phyloP scores from a whole-genome alignment of 1,284 basidiomycete species.

The Leucoagaricus sp. region DNA sequence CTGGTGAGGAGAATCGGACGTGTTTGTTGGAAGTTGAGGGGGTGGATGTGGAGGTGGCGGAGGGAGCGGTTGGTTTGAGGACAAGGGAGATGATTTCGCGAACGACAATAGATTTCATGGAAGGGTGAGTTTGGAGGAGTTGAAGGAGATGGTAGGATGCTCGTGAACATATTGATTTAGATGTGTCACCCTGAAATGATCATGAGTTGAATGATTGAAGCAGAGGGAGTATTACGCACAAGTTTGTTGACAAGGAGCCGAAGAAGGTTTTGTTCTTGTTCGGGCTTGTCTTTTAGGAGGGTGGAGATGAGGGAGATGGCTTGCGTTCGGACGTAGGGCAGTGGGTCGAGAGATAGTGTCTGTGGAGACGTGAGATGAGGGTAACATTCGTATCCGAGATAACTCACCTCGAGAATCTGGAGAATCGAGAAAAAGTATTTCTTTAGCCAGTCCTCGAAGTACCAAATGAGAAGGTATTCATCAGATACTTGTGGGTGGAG shows the following conservation, averaged over 20 bases:
- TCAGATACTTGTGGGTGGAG: slow-evolving; percentile 70
- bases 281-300: slow-evolving; percentile 87
- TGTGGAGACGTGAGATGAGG: slow-evolving; percentile 33
- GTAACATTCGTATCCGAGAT: neutral
- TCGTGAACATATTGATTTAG: slow-evolving; percentile 87
- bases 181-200: slow-evolving; percentile 76
- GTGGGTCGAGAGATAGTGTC: slow-evolving; percentile 84
- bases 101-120: slow-evolving; percentile 92
- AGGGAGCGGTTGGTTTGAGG: slow-evolving; percentile 56
- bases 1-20: slow-evolving; percentile 36
- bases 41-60: slow-evolving; percentile 41
- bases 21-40: slow-evolving; percentile 34
- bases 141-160: slow-evolving; percentile 90
- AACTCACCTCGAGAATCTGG: slow-evolving; percentile 81
- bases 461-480: slow-evolving; percentile 79
- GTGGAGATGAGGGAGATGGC: slow-evolving; percentile 75
- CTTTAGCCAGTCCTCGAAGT: slow-evolving; percentile 97
- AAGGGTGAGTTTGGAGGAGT: slow-evolving; percentile 88
- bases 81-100: slow-evolving; percentile 86
- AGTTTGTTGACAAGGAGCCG: slow-evolving; percentile 94
- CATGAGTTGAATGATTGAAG: neutral
- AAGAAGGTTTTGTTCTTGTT: slow-evolving; percentile 97
- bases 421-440: slow-evolving; percentile 95
- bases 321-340: slow-evolving; percentile 88
- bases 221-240: slow-evolving; percentile 42